Evolutionary conservation across 169 alveolate genomes (phyloP), one percentile per base, ranked within the genome.

Genomic region (Babesia bovis): DNA sequence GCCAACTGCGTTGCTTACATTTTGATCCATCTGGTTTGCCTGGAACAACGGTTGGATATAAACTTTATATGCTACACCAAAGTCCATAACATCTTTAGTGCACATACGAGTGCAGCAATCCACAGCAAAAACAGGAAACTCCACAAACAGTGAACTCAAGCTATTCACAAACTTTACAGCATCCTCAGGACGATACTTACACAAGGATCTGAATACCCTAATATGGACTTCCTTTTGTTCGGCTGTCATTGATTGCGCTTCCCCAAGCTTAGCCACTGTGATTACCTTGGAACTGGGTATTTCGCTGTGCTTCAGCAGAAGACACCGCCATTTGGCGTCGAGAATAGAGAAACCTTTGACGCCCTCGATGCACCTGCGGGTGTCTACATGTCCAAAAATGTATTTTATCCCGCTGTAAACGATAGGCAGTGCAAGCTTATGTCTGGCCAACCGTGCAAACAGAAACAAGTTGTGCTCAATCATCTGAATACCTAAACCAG

Each of bases 251-350:
- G 73, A 58, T 21, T 44, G 40, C 33, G 49, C 6, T 12, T 12
- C 23, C 5, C 47, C 47, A 2, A 52, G 0, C 38, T 41, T 47
- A 10, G 60, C 32, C 30, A 4, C 21, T 15, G 50, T 38, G 15
- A 47, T 4, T 23, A 63, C 60, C 50, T 63, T 63, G 32, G 52
- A 4, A 17, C 28, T 21, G 0, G 73, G 73, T 15, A 63, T 21
- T 5, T 63, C 73, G 33, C 73, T 63, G 61, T 63, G 10, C n/a
- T 52, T 2, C 23, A 63, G 61, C 61, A 63, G 35, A 32, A 63
- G 60, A 38, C 73, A 63, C 47, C 60, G 5, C 73, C 73, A 63
- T 12, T 49, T 10, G 12, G 73, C 73, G 33, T 63, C 73, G 73
- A 63, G 41, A 1, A 9, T n/a, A 15, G 42, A 26, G 21, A 63